Conservation (phyloP, 2,329 filamentous ascomycete species). For the Eurotiales sp. region DNA sequence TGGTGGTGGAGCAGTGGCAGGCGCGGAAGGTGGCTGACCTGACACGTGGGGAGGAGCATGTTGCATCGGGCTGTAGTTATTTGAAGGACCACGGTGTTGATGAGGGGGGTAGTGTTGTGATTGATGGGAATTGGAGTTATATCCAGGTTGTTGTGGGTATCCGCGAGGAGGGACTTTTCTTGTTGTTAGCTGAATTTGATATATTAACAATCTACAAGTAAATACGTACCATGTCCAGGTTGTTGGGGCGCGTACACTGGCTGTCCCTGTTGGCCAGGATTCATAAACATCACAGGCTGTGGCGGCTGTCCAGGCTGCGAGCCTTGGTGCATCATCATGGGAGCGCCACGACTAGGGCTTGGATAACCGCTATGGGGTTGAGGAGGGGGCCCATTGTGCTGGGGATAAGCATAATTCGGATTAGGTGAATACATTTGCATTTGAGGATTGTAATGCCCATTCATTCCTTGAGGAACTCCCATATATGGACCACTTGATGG, state of each 20-base stretch:
- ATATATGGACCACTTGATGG: slow-evolving; percentile 67
- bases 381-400: slow-evolving; percentile 45
- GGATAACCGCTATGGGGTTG: slow-evolving; percentile 70
- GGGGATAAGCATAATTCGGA: slow-evolving; percentile 64
- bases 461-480: slow-evolving; percentile 66
- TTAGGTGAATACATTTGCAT: slow-evolving; percentile 81
- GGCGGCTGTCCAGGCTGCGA: slow-evolving; percentile 82
- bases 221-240: slow-evolving; percentile 68
- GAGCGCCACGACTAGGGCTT: slow-evolving; percentile 80
- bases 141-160: slow-evolving; percentile 57
- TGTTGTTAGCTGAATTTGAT: slow-evolving; percentile 3
- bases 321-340: slow-evolving; percentile 92
- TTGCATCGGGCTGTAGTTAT: slow-evolving; percentile 50
- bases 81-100: slow-evolving; percentile 54
- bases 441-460: slow-evolving; percentile 62
- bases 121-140: slow-evolving; percentile 63
- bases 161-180: slow-evolving; percentile 53
- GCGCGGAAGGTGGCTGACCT: slow-evolving; percentile 30
- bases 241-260: slow-evolving; percentile 69
- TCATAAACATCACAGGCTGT: slow-evolving; percentile 69
- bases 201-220: neutral
- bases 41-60: slow-evolving; percentile 45
- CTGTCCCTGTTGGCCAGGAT: slow-evolving; percentile 70
- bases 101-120: slow-evolving; percentile 59
- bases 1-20: slow-evolving; percentile 35